Percentiles rank a stretch among this genome's conserved stretches.
phyloP scores from a whole-genome alignment of 2,329 filamentous ascomycete genomes.

The Dactylellina sp. region DNA sequence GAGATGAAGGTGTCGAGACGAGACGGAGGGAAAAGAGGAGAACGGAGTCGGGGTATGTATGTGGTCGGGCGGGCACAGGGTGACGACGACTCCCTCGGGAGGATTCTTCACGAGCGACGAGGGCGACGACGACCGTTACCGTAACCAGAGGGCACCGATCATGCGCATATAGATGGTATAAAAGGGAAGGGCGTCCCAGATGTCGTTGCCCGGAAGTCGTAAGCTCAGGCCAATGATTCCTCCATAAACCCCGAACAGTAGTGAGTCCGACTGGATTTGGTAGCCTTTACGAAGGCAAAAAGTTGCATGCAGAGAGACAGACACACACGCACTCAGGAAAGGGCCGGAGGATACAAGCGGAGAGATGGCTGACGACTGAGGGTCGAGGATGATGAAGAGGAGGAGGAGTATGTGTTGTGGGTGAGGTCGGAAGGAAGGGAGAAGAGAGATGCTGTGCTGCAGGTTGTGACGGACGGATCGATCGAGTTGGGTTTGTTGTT shows the following conservation, averaged over 20 bases:
- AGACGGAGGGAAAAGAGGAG: slow-evolving; percentile 56
- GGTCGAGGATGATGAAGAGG: background rate
- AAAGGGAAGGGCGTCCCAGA: slow-evolving; percentile 52
- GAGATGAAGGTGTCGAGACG: slow-evolving; percentile 31
- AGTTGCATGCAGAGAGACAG: too few relatives aligned
- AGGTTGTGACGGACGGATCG: too few relatives aligned
- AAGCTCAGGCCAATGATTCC: slow-evolving; percentile 50
- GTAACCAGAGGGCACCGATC: slow-evolving; percentile 28
- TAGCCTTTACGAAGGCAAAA: slow-evolving; percentile 42
- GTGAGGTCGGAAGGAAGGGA: background rate
- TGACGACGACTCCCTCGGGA: slow-evolving; percentile 56
- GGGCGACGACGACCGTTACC: slow-evolving; percentile 49
- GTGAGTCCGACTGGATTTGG: background rate
- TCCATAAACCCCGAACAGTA: slow-evolving; percentile 43
- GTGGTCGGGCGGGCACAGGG: slow-evolving; percentile 47
- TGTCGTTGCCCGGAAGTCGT: slow-evolving; percentile 56
- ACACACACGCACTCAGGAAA: too few relatives aligned
- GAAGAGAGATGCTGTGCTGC: background rate
- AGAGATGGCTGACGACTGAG: slow-evolving; percentile 20
- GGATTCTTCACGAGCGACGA: slow-evolving; percentile 46
- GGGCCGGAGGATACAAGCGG: slow-evolving; percentile 6
- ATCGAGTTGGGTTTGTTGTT: too few relatives aligned
- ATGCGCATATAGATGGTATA: slow-evolving; percentile 55
- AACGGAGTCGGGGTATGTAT: slow-evolving; percentile 38
- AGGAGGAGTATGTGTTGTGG: background rate